Evolutionary conservation across 148 eudicot genomes (phyloP), one percentile per base, ranked within the genome.

Genomic region (Arbutus unedo): DNA sequence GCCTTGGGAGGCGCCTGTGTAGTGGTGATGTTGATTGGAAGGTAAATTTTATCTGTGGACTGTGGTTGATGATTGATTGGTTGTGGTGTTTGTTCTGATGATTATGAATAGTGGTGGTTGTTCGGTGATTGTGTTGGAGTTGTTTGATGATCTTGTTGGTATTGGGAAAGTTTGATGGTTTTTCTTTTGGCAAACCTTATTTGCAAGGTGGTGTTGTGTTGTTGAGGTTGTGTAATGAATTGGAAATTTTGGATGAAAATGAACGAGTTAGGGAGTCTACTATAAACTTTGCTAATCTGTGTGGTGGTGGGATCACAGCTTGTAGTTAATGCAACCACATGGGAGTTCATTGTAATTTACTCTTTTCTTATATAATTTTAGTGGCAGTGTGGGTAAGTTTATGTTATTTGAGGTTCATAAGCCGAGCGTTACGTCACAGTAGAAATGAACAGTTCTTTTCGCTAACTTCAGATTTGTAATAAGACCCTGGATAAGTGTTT

Each of bases 81-180:
- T 67, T 25, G 72, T 38, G 14, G 43, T 67, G 44, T 31, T 67
- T 67, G 72, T 67, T 25, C 43, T 11, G 44, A 67, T 31, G 72
- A 8, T 31, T 67, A 31, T 43, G 23, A 67, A 31, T 67, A 11
- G 7, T 11, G 16, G 72, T 9, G 6, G 72, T 67, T 19, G 31
- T 47, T 47, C 21, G 54, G 25, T 45, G 5, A 16, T 74, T 49
- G 77, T 19, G 23, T 74, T 47, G 51, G 4, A 67, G 72, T 23
- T 21, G 38, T 62, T 62, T 62, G 25, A 60, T 60, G 62, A 21
- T 62, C 2, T 31, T 8, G 13, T 62, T 62, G 68, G 5, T 70
- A 44, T 72, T 72, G 44, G 76, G 76, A 3, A 71, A 13, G n/a
- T 19, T 15, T 72, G 49, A 72, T 45, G 76, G 76, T 62, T 62